Evolutionary conservation across 208 protist genomes (phyloP), one percentile per base, ranked within the genome.

Genomic region (Trypanosomatidae sp.): DNA sequence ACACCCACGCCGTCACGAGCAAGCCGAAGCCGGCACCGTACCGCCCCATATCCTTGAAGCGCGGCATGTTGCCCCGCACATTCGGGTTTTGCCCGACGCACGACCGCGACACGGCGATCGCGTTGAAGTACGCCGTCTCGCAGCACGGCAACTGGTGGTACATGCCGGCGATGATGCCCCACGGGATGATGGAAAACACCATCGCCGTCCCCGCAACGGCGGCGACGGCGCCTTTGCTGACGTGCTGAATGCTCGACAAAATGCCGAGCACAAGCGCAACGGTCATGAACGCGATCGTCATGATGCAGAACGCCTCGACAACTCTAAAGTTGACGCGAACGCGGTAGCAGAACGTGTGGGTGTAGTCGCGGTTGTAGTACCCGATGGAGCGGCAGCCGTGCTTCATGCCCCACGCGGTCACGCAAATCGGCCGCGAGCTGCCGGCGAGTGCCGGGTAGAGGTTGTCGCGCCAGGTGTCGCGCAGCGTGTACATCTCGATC

Each of bases 321-420:
- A 68, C 41, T 52, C 64, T 61, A 48, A 76, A 76, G 47, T 70
- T 43, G 33, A 66, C 4, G 28, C 56, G 61, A 7, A 76, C 54
- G 30, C 53, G 61, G 42, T 68, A 66, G 62, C 67, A 70, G 52
- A 71, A 67, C 41, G 30, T 46, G 42, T 35, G 15, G 21, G 50
- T 67, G 58, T 53, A 71, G 61, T 76, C 62, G 41, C 53, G 52
- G 33, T 56, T 26, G 50, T 52, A 50, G 66, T 84, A 79, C 3
- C 32, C 25, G 19, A 35, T 56, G n/a, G 15, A 39, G 56, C 33
- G 25, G 74, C 70, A 79, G 32, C 61, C 56, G 3, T 51, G 37
- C 59, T 67, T 69, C 53, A 67, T 53, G 27, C 74, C 74, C 67
- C 69, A 84, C 16, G 61, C 53, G 4, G 59, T 73, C 48, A 79